Conservation (phyloP, 768 basidiomycete genomes). For the Pisolithus orientalis region DNA sequence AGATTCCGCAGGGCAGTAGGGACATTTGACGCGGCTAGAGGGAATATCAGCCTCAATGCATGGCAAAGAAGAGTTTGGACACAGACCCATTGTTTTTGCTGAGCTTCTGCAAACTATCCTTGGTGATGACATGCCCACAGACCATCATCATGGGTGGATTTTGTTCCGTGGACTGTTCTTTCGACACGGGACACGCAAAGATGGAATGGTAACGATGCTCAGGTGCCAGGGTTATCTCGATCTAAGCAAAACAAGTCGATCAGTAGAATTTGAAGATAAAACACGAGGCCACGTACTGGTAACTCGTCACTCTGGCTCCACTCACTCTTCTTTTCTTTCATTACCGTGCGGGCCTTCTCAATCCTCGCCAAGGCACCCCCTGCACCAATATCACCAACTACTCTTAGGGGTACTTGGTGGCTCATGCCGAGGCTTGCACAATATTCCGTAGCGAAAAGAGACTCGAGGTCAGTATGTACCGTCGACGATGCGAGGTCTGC, state of each 20-base stretch:
- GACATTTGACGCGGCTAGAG: conserved; percentile 86
- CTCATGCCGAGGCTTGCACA: conserved; percentile 86
- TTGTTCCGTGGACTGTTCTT: conserved; percentile 87
- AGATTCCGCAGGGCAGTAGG: conserved; percentile 90
- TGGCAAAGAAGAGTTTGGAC: conserved; percentile 8
- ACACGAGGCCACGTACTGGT: conserved; percentile 46
- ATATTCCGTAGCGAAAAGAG: conserved; percentile 84
- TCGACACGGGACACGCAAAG: conserved; percentile 96
- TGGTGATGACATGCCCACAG: conserved; percentile 93
- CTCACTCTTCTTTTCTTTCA: conserved; percentile 89
- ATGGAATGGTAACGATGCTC: conserved; percentile 94
- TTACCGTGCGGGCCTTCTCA: conserved; percentile 89
- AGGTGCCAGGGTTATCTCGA: conserved; percentile 85
- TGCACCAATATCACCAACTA: conserved; percentile 89
- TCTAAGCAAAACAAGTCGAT: conserved; percentile 41
- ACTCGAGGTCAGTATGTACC: conserved; percentile 72
- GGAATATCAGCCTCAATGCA: neutral
- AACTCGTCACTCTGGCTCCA: conserved; percentile 88
- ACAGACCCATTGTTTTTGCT: conserved; percentile 82
- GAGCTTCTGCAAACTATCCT: conserved; percentile 85
- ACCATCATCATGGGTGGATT: conserved; percentile 98
- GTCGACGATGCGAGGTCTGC: conserved; percentile 65
- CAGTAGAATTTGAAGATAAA: neutral
- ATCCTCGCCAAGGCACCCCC: conserved; percentile 88
- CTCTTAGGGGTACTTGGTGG: conserved; percentile 77